These are phyloP conservation scores for Flaveria brownii DNA, from an alignment of 129 eudicot species.

Conservation along the genomic window DNA sequence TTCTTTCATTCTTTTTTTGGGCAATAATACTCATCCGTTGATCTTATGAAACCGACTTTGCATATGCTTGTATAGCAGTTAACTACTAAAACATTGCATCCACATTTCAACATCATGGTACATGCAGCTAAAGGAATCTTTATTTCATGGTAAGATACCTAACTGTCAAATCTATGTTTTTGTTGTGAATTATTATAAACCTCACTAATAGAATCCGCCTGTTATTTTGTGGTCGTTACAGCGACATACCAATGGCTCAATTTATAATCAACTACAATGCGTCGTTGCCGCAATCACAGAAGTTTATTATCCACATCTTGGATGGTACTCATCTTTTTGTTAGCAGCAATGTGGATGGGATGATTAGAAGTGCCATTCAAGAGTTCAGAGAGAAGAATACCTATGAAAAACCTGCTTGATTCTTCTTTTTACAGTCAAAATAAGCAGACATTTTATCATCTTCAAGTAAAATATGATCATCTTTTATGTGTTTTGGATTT, in stretches of 20 bases:
- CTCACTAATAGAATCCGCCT: neutral
- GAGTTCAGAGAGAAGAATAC: conserved; percentile 82
- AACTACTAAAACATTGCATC: conserved; percentile 14
- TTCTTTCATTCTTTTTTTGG: neutral
- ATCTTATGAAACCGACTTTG: conserved; percentile 1
- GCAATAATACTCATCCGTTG: conserved; percentile 6
- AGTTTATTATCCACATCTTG: conserved; percentile 72
- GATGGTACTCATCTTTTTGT: conserved; percentile 82
- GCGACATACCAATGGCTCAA: conserved; percentile 96
- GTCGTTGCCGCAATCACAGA: conserved; percentile 68
- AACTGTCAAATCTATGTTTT: neutral
- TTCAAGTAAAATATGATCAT: neutral
- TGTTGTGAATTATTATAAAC: neutral
- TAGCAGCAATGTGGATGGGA: conserved; percentile 67
- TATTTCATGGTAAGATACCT: conserved; percentile 62
- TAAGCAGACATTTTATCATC: neutral
- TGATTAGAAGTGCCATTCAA: conserved; percentile 67
- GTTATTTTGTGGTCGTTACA: conserved; percentile 34
- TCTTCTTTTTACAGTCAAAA: neutral
- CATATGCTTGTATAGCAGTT: conserved; percentile 39
- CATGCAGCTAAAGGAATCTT: conserved; percentile 74
- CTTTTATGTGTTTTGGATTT: neutral
- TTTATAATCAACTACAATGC: conserved; percentile 75
- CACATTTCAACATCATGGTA: conserved; percentile 53
- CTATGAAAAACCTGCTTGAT: conserved; percentile 88